These are phyloP conservation scores for Colletotrichum chrysophilum DNA, from an alignment of 2,329 filamentous ascomycete genomes.

Conservation along the genomic window DNA sequence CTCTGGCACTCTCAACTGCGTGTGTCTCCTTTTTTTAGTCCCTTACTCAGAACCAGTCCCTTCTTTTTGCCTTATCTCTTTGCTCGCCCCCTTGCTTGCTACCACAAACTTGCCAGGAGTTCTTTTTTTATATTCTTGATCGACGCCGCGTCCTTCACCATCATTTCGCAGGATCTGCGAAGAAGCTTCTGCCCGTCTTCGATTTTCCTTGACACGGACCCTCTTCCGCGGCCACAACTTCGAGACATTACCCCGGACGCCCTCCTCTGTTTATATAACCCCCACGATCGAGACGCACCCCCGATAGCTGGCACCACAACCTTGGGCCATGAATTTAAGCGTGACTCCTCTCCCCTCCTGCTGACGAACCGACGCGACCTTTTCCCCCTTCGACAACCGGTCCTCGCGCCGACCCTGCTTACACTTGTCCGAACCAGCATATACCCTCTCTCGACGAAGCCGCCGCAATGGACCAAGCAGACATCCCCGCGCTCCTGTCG, in stretches of 20 bases:
- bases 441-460: not conserved
- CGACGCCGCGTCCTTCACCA: not conserved
- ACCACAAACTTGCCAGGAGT: not conserved
- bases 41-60: not conserved
- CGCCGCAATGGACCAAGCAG: slow-evolving; percentile 69
- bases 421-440: not conserved
- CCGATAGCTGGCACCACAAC: not conserved
- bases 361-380: slow-evolving; percentile 7
- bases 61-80: slow-evolving; percentile 1
- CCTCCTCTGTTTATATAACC: slow-evolving; percentile 4
- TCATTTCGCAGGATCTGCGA: not conserved
- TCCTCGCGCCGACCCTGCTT: slow-evolving; percentile 1
- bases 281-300: not conserved
- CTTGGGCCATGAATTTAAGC: slow-evolving; percentile 11
- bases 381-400: not conserved
- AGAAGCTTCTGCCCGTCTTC: slow-evolving; percentile 12
- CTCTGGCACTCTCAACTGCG: not conserved
- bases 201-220: slow-evolving; percentile 6
- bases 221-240: not conserved
- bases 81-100: not conserved
- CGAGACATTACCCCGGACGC: slow-evolving; percentile 5
- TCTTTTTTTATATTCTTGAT: slow-evolving; percentile 10
- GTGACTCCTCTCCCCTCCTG: not conserved
- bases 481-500: slow-evolving; percentile 69
- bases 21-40: slow-evolving; percentile 2